Evolutionary conservation across 169 alveolate genomes (phyloP).

Genomic region (Plasmodium vinckei): DNA sequence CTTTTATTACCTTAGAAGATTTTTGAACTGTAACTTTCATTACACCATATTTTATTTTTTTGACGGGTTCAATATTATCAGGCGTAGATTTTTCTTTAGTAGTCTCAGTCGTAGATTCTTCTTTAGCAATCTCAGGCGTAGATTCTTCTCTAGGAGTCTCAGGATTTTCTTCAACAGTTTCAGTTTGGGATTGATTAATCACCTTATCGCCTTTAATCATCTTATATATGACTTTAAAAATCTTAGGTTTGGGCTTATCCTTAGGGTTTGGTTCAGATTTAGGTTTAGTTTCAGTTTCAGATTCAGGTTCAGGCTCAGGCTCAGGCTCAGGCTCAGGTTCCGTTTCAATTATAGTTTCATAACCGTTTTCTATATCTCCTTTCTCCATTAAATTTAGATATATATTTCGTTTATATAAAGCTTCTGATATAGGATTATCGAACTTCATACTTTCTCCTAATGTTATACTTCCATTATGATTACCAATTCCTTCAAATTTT

Average conservation of each 20-base stretch:
- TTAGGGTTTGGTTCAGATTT: too few species aligned
- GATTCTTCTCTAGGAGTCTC: too few species aligned
- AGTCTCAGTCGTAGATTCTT: too few species aligned
- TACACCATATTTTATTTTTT: slow-evolving; percentile 30
- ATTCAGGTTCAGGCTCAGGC: too few species aligned
- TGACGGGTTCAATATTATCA: neutral
- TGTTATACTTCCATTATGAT: neutral
- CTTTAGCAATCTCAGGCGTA: too few species aligned
- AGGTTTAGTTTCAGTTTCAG: too few species aligned
- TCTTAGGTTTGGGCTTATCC: neutral
- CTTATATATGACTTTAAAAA: neutral
- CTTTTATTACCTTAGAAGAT: slow-evolving; percentile 14
- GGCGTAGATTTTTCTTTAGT: neutral
- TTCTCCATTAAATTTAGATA: slow-evolving; percentile 5
- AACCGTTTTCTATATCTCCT: neutral
- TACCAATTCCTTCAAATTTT: neutral
- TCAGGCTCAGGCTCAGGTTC: neutral
- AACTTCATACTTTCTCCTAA: neutral
- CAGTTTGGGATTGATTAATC: neutral
- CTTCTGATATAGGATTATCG: slow-evolving; percentile 9
- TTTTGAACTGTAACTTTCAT: slow-evolving; percentile 43
- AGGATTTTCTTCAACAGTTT: too few species aligned
- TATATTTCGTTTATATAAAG: slow-evolving; percentile 30
- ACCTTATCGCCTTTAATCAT: neutral
- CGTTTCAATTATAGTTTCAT: neutral